Percentiles rank a stretch among this genome's conserved stretches.
Evolutionary conservation across 768 basidiomycete genomes (phyloP).

Genomic region (Rhizopogon sp.): DNA sequence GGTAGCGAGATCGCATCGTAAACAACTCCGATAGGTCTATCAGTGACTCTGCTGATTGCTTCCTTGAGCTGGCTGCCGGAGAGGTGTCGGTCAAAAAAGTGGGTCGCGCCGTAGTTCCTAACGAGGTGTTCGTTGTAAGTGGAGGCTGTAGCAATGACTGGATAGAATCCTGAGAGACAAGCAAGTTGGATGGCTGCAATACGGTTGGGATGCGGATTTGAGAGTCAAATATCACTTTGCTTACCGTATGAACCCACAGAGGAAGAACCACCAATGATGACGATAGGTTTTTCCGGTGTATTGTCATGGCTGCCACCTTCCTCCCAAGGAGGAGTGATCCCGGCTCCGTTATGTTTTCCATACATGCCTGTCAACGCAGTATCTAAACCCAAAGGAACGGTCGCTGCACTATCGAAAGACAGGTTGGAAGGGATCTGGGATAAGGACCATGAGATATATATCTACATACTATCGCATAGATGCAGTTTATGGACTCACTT

Average conservation of each 20-base stretch:
- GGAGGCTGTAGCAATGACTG: constrained; percentile 38
- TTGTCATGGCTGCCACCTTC: constrained; percentile 31
- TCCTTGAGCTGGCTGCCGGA: constrained; percentile 10
- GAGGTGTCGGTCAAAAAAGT: constrained; percentile 31
- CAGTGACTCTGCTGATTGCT: constrained; percentile 24
- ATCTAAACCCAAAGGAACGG: constrained; percentile 42
- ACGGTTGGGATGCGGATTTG: not conserved
- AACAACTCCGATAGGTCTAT: constrained; percentile 13
- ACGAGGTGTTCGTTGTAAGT: constrained; percentile 24
- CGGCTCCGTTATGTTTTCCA: constrained; percentile 31
- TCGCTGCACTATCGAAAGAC: constrained; percentile 39
- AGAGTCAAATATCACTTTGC: constrained; percentile 9
- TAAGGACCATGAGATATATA: too few species aligned
- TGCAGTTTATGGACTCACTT: not conserved
- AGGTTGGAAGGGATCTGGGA: constrained; percentile 39
- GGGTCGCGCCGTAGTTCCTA: constrained; percentile 33
- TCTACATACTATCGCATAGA: too few species aligned
- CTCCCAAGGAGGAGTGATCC: constrained; percentile 32
- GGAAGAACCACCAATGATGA: constrained; percentile 44
- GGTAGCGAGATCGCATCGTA: constrained; percentile 28
- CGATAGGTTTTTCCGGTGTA: constrained; percentile 32
- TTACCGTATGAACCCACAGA: constrained; percentile 43
- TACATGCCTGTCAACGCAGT: constrained; percentile 47
- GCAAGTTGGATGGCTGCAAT: constrained; percentile 35
- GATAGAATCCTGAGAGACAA: constrained; percentile 33